Percentiles rank a stretch among this genome's conserved stretches.
Evolutionary conservation across 768 basidiomycete genomes (phyloP).

Genomic region (Fomitopsis serialis): DNA sequence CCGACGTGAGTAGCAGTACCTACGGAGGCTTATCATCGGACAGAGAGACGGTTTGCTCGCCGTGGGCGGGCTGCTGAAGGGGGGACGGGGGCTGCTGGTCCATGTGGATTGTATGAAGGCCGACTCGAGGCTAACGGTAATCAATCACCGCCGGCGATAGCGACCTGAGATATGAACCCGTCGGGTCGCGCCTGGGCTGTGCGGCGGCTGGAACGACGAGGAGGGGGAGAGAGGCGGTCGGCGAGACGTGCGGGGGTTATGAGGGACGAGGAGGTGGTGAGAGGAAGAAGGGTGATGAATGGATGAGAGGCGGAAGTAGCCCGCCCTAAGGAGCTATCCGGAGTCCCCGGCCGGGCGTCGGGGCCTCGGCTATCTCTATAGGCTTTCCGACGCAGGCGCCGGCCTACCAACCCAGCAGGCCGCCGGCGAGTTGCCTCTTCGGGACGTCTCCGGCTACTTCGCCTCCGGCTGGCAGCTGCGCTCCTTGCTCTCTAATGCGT

Average conservation of each 20-base stretch:
- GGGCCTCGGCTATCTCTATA: not conserved
- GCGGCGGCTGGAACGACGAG: not conserved
- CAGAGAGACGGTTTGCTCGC: not conserved
- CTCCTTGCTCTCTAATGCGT: not conserved
- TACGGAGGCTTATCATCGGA: constrained; percentile 4
- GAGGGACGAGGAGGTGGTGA: not conserved
- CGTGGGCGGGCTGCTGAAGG: not conserved
- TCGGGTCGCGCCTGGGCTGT: not conserved
- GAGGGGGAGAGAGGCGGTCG: not conserved
- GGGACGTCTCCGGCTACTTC: constrained; percentile 1
- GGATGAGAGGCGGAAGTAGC: not conserved
- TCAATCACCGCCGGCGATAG: not conserved
- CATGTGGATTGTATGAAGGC: constrained; percentile 9
- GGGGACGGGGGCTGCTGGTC: constrained; percentile 1
- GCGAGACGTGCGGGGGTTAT: not conserved
- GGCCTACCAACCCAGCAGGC: not conserved
- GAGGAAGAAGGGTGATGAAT: constrained; percentile 1
- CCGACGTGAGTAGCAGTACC: not conserved
- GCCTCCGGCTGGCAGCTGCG: not conserved
- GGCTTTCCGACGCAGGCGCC: not conserved
- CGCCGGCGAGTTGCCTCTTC: not conserved
- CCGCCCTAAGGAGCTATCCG: not conserved
- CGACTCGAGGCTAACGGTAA: constrained; percentile 3
- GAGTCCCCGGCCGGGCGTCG: not conserved
- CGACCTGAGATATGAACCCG: not conserved